phyloP scores from a whole-genome alignment of 495 filamentous ascomycete genomes.

The Pyrenula massariospora region DNA sequence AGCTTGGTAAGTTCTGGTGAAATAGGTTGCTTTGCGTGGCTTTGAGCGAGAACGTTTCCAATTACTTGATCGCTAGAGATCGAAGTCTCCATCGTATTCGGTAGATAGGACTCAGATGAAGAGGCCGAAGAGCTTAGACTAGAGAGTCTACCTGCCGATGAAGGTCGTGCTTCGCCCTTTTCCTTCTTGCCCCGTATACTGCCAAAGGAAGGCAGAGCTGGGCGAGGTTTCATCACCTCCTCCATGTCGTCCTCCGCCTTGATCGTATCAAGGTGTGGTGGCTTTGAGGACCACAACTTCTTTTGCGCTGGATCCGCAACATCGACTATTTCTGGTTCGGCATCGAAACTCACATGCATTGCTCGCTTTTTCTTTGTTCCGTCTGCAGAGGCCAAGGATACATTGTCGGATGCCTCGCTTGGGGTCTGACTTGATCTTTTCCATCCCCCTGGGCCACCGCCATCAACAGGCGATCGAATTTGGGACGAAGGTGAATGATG shows the following conservation, averaged over 20 bases:
- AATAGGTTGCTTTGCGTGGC: conserved; percentile 25
- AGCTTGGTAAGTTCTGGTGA: conserved; percentile 18
- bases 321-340: conserved; percentile 49
- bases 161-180: conserved; percentile 8
- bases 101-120: conserved; percentile 21
- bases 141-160: conserved; percentile 10
- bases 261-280: conserved; percentile 22
- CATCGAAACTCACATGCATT: conserved; percentile 79
- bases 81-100: conserved; percentile 8
- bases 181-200: conserved; percentile 48
- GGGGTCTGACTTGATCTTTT: conserved; percentile 20
- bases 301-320: conserved; percentile 31
- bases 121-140: conserved; percentile 27
- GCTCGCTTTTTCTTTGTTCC: conserved; percentile 47
- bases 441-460: conserved; percentile 9
- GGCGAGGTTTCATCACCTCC: conserved; percentile 59
- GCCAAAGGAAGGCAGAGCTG: conserved; percentile 72
- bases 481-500: conserved; percentile 34
- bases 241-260: conserved; percentile 43
- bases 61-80: conserved; percentile 56
- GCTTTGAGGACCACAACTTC: conserved; percentile 37
- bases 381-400: conserved; percentile 51
- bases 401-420: conserved; percentile 50
- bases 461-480: conserved; percentile 35
- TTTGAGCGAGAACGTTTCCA: conserved; percentile 44